These are phyloP conservation scores for Corchorus capsularis DNA, from an alignment of 345 rosid species.

Conservation along the genomic window DNA sequence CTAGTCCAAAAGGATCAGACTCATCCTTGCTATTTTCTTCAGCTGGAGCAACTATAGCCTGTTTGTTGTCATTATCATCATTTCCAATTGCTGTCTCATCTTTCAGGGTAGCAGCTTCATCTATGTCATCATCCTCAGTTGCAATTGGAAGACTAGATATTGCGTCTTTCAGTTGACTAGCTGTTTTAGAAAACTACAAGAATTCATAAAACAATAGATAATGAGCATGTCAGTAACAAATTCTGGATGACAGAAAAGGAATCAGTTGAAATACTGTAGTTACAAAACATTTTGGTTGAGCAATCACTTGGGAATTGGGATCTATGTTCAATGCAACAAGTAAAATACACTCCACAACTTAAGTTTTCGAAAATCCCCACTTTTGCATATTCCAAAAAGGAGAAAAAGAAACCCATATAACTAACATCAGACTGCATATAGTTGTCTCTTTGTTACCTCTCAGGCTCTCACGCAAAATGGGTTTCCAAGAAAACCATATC, in stretches of 20 bases:
- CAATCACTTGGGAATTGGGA: neutral
- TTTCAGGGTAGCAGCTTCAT: conserved; percentile 74
- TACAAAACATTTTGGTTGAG: neutral
- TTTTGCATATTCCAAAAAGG: neutral
- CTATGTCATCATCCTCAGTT: conserved; percentile 68
- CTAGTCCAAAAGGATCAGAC: conserved; percentile 94
- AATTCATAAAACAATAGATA: conserved; percentile 20
- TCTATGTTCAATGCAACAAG: neutral
- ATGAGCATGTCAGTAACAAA: neutral
- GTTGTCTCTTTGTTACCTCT: neutral
- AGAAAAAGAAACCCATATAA: too few species aligned
- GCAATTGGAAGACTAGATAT: conserved; percentile 73
- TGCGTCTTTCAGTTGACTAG: conserved; percentile 60
- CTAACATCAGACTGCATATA: neutral
- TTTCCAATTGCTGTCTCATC: conserved; percentile 39
- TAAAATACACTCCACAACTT: neutral
- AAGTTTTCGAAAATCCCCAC: neutral
- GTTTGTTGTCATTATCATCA: conserved; percentile 34
- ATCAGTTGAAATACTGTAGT: neutral
- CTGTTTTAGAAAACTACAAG: conserved; percentile 78
- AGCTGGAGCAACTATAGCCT: conserved; percentile 31
- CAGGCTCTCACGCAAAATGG: neutral
- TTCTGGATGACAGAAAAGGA: neutral
- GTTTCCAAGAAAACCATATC: neutral
- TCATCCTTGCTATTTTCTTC: conserved; percentile 49